Conservation (phyloP, 306 rosid genomes). For the Pyrus bretschneideri region DNA sequence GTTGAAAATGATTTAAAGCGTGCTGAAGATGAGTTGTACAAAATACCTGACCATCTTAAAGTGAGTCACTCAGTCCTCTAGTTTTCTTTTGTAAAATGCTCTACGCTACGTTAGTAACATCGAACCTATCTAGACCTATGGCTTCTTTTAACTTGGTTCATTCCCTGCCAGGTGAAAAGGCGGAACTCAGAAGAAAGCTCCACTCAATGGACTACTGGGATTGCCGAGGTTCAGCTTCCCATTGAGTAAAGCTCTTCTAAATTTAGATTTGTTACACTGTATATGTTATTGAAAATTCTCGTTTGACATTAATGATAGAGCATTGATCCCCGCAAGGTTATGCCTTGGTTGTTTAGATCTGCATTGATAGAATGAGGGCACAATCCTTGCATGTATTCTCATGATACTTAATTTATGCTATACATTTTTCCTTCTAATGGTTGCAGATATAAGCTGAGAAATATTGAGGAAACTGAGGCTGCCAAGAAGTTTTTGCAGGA, state of each 20-base stretch:
- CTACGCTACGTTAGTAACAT: not conserved
- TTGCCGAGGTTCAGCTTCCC: slow-evolving; percentile 97
- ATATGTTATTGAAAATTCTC: not conserved
- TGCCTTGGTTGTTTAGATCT: not conserved
- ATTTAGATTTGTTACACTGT: not conserved
- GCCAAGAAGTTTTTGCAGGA: slow-evolving; percentile 93
- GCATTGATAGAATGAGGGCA: not conserved
- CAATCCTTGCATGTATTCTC: not conserved
- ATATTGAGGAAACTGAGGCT: slow-evolving; percentile 97
- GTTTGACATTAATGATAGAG: not conserved
- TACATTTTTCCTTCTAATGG: not conserved
- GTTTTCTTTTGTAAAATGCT: not conserved
- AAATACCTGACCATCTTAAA: slow-evolving; percentile 96
- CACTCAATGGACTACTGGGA: slow-evolving; percentile 99
- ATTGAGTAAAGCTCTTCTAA: slow-evolving; percentile 62
- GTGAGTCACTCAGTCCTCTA: slow-evolving; percentile 34
- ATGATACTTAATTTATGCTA: not conserved
- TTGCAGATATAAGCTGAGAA: slow-evolving; percentile 76
- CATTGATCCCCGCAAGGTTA: not conserved
- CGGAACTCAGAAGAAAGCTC: slow-evolving; percentile 96
- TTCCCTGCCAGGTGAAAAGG: slow-evolving; percentile 64
- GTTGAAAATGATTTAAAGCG: slow-evolving; percentile 76
- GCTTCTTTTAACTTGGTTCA: not conserved
- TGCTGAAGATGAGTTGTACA: slow-evolving; percentile 89
- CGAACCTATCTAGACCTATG: not conserved